These are phyloP conservation scores for Talaromyces borbonicus DNA, from an alignment of 495 filamentous ascomycete species.

Conservation along the genomic window DNA sequence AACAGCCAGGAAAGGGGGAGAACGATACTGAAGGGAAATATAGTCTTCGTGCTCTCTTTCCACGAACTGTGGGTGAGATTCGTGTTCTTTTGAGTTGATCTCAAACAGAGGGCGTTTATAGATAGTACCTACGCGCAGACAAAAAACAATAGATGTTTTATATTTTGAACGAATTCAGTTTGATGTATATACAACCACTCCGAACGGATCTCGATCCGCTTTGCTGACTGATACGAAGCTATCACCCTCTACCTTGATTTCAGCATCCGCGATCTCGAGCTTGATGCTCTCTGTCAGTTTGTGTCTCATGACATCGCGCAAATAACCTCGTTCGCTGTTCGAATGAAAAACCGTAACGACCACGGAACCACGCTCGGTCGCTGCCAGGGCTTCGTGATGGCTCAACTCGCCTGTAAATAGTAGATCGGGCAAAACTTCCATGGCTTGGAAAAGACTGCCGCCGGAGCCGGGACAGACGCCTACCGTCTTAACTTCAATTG, in stretches of 20 bases:
- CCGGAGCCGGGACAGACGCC: constrained; percentile 82
- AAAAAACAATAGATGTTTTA: too few relatives aligned
- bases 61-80: constrained; percentile 77
- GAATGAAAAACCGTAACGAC: constrained; percentile 84
- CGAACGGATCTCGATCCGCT: constrained; percentile 70
- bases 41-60: constrained; percentile 60
- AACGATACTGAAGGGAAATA: constrained; percentile 25
- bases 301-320: constrained; percentile 57
- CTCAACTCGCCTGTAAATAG: constrained; percentile 87
- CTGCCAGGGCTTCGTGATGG: constrained; percentile 81
- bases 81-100: constrained; percentile 57
- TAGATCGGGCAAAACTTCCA: constrained; percentile 51
- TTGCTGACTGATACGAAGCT: constrained; percentile 63
- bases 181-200: constrained; percentile 45
- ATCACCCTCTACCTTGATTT: constrained; percentile 6
- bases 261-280: constrained; percentile 37
- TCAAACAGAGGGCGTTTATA: background rate
- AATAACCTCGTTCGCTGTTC: constrained; percentile 78
- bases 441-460: constrained; percentile 51
- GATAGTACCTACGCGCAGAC: too few relatives aligned
- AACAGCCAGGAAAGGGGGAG: constrained; percentile 16
- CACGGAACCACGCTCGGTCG: constrained; percentile 76
- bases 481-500: constrained; percentile 47
- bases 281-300: constrained; percentile 49
- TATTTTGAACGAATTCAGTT: background rate